Evolutionary conservation across 2,329 filamentous ascomycete species (phyloP), one percentile per base, ranked within the genome.

Genomic region (Colletotrichum ledebouriae): DNA sequence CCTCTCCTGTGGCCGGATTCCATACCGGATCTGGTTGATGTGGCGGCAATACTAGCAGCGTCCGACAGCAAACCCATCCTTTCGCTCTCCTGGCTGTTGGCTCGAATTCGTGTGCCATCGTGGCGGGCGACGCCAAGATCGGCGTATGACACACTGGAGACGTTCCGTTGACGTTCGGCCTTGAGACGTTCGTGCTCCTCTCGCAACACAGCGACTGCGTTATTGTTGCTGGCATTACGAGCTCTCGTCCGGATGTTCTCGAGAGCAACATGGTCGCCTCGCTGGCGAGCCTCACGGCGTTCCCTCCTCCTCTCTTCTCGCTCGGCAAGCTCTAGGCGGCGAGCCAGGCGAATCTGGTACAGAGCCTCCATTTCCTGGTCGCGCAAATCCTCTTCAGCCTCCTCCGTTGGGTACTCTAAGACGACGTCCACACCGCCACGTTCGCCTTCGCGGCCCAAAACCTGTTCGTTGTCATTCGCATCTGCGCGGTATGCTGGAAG

Each of bases 331-430:
- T 97, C 92, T 63, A 88, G 85, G 59, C 94, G 88, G 61, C 96
- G 88, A 17, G 93, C 89, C 12, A 92, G 77, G 12, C 96, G 90
- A 67, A 98, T 95, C 78, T 97, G 94, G 78, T 97, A 98, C 46
- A 98, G 80, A 0, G 92, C 89, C 70, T 96, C 92, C 96, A 98
- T 98, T 78, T 98, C 93, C 33, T 93, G 89, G 71, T 98, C 94
- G 12, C 96, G 87, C 60, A 94, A 82, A 2, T 82, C 80, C 77
- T 97, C 94, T 72, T 97, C 89, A 61, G 94, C 92, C 59, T 97
- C 93, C 9, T 84, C 86, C 0, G 91, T 93, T 0, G 94, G 94
- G 72, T 92, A 89, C 77, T 98, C 94, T 12, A 98, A 81, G 0
- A 99, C 94, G 4, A 93, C 88, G 74, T 99, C 96, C 73, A 99